Conservation (phyloP, 2,329 filamentous ascomycete genomes). For the Emericellopsis atlantica region DNA sequence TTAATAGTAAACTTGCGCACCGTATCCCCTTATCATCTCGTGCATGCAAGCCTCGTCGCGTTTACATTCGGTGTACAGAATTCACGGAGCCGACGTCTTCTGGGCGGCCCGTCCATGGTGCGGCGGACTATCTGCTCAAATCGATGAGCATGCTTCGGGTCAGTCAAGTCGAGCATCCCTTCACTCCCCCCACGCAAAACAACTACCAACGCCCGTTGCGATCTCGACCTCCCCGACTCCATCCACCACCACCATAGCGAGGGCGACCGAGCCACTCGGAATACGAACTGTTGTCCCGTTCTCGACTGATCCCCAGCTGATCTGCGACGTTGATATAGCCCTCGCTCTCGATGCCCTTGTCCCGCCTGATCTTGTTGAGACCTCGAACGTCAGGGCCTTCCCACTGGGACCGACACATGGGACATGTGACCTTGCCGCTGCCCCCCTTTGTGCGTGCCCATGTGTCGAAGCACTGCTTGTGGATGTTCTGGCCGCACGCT, state of each 20-base stretch:
- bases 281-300: conserved; percentile 28
- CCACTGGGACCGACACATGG: conserved; percentile 48
- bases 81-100: too few relatives aligned
- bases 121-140: too few relatives aligned
- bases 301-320: conserved; percentile 42
- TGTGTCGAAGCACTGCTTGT: conserved; percentile 38
- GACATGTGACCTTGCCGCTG: conserved; percentile 37
- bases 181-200: too few relatives aligned
- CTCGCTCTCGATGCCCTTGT: conserved; percentile 21
- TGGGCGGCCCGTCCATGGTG: too few relatives aligned
- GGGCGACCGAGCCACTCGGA: background rate
- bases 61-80: too few relatives aligned
- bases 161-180: too few relatives aligned
- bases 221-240: too few relatives aligned
- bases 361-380: conserved; percentile 25
- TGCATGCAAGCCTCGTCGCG: too few relatives aligned
- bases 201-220: too few relatives aligned
- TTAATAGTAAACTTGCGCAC: too few relatives aligned
- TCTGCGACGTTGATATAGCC: conserved; percentile 51
- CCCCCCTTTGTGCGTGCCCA: conserved; percentile 34
- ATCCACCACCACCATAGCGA: background rate
- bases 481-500: conserved; percentile 42
- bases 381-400: conserved; percentile 27
- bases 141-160: too few relatives aligned
- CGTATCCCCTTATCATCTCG: too few relatives aligned